Conservation (phyloP, 2,329 filamentous ascomycete species). For the Colletotrichum ledebouriae region DNA sequence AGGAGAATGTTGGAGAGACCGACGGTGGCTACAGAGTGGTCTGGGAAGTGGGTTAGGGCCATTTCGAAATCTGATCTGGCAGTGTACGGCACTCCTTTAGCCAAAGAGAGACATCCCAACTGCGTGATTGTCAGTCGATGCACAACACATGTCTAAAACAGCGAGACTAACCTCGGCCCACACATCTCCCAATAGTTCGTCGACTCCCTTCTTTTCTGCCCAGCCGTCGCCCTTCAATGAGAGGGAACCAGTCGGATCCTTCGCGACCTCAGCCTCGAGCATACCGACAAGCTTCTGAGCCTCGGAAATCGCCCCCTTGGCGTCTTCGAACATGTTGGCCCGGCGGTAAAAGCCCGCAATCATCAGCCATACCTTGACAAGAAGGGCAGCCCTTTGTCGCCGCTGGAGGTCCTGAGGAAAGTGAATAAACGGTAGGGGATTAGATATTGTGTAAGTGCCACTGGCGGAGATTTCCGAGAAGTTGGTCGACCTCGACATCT, state of each 20-base stretch:
- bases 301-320: constrained; percentile 83
- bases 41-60: constrained; percentile 81
- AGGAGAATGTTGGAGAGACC: constrained; percentile 87
- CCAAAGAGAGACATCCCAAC: constrained; percentile 76
- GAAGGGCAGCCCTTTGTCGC: constrained; percentile 63
- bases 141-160: not conserved
- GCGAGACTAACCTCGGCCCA: constrained; percentile 77
- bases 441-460: constrained; percentile 59
- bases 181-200: constrained; percentile 88
- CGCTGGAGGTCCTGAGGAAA: constrained; percentile 68
- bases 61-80: constrained; percentile 86
- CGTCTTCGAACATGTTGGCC: constrained; percentile 83
- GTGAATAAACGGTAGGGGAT: constrained; percentile 64
- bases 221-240: constrained; percentile 77
- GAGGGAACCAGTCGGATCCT: constrained; percentile 72
- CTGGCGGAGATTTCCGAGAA: constrained; percentile 56
- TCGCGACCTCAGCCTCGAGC: constrained; percentile 76
- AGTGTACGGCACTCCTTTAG: constrained; percentile 72
- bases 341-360: constrained; percentile 90
- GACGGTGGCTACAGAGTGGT: constrained; percentile 85
- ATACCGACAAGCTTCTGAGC: constrained; percentile 80
- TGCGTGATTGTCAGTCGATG: constrained; percentile 55
- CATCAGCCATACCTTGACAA: constrained; percentile 90
- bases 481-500: constrained; percentile 55
- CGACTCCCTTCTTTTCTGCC: constrained; percentile 84